These are phyloP conservation scores for Shiraia sp. DNA, from an alignment of 2,329 filamentous ascomycete genomes.

Conservation along the genomic window DNA sequence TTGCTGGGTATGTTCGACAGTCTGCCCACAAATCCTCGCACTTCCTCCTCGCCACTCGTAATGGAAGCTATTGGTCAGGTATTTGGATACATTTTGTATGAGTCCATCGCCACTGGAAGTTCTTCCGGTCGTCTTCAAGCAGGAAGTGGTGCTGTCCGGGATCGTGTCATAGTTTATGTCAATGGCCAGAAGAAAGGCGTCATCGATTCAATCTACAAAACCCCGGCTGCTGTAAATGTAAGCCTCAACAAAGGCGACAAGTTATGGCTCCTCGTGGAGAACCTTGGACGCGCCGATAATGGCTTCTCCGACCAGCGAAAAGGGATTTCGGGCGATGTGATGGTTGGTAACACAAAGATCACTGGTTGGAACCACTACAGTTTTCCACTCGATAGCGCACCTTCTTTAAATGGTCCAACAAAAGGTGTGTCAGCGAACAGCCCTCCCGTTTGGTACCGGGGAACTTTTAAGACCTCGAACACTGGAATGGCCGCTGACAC, in stretches of 20 bases:
- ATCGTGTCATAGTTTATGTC: conserved; percentile 55
- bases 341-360: conserved; percentile 40
- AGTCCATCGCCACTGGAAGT: conserved; percentile 34
- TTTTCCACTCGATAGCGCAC: conserved; percentile 36
- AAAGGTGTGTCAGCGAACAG: conserved; percentile 1
- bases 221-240: conserved; percentile 46
- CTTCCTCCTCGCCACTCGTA: conserved; percentile 35
- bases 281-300: conserved; percentile 55
- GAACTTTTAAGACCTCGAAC: conserved; percentile 15
- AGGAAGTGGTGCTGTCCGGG: conserved; percentile 49
- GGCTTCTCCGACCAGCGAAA: conserved; percentile 49
- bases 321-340: conserved; percentile 51
- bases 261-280: conserved; percentile 54
- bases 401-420: neutral
- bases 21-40: conserved; percentile 18
- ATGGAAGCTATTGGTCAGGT: conserved; percentile 54
- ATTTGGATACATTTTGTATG: conserved; percentile 53
- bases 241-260: conserved; percentile 46
- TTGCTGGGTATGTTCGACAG: conserved; percentile 45
- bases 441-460: conserved; percentile 22
- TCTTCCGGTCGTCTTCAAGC: conserved; percentile 43
- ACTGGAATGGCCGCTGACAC: conserved; percentile 31
- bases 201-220: conserved; percentile 52
- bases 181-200: conserved; percentile 50
- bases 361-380: conserved; percentile 48